These are phyloP conservation scores for Buddleja alternifolia DNA, from an alignment of 257 asterid species.

Conservation along the genomic window DNA sequence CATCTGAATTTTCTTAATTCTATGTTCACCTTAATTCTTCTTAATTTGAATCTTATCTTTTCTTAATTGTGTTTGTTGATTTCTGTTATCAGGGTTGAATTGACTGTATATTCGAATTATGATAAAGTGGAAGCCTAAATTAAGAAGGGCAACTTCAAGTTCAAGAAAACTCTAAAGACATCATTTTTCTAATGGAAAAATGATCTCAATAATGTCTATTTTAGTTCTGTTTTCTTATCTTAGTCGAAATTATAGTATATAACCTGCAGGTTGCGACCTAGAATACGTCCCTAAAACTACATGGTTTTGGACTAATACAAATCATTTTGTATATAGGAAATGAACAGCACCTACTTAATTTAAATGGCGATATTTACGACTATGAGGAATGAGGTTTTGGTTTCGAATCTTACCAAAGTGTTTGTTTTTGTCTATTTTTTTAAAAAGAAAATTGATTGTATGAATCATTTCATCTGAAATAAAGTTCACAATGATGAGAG, in stretches of 20 bases:
- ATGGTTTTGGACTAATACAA: too few relatives aligned
- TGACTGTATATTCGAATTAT: not conserved
- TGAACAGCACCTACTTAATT: too few relatives aligned
- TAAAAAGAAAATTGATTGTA: too few relatives aligned
- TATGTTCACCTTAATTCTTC: slow-evolving; percentile 20
- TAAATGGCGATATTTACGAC: too few relatives aligned
- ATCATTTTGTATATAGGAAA: too few relatives aligned
- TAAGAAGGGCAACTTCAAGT: not conserved
- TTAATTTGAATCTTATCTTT: not conserved
- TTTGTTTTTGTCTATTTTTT: too few relatives aligned
- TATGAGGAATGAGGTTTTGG: too few relatives aligned
- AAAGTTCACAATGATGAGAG: too few relatives aligned
- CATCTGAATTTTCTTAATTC: not conserved
- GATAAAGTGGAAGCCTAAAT: not conserved
- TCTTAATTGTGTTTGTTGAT: not conserved
- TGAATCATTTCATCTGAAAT: too few relatives aligned
- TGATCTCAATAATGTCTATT: not conserved
- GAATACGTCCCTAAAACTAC: too few relatives aligned
- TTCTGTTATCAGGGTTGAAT: not conserved
- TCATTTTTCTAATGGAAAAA: slow-evolving; percentile 14
- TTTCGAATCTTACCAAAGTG: too few relatives aligned
- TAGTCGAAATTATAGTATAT: not conserved
- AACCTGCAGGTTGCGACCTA: too few relatives aligned
- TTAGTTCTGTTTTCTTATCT: not conserved
- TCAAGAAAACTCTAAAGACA: slow-evolving; percentile 3